Evolutionary conservation across 331 rosid species (phyloP).

Genomic region (Stylosanthes scabra): DNA sequence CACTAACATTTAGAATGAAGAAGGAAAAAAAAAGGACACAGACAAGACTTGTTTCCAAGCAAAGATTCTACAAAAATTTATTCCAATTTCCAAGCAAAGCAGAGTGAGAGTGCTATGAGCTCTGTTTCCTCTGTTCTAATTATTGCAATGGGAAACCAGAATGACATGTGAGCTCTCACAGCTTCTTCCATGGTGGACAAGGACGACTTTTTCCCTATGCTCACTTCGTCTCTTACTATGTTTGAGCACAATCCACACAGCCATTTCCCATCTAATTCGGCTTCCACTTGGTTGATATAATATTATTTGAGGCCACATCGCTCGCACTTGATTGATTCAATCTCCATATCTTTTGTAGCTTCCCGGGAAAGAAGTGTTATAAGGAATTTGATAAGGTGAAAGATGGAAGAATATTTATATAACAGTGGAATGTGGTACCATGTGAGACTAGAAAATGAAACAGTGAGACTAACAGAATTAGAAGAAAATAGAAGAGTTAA

Average conservation of each 20-base stretch:
- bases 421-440: too few relatives aligned
- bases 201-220: conserved; percentile 54
- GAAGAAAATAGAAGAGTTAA: too few relatives aligned
- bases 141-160: conserved; percentile 97
- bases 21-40: conserved; percentile 27
- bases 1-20: neutral
- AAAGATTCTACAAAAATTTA: conserved; percentile 33
- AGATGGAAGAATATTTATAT: too few relatives aligned
- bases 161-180: conserved; percentile 89
- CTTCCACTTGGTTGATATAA: conserved; percentile 72
- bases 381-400: too few relatives aligned
- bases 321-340: conserved; percentile 84
- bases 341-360: conserved; percentile 52
- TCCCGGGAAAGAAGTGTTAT: neutral
- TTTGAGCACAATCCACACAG: conserved; percentile 94
- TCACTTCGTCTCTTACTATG: conserved; percentile 83
- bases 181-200: conserved; percentile 70
- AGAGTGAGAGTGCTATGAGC: neutral
- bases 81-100: conserved; percentile 18
- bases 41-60: conserved; percentile 48
- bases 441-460: too few relatives aligned
- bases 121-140: conserved; percentile 50
- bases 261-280: conserved; percentile 86
- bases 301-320: conserved; percentile 92
- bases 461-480: too few relatives aligned